A percentile compares a stretch with the other conserved stretches of the same genome.
Conservation (phyloP, 768 basidiomycete genomes). For the Exsudoporus frostii region DNA sequence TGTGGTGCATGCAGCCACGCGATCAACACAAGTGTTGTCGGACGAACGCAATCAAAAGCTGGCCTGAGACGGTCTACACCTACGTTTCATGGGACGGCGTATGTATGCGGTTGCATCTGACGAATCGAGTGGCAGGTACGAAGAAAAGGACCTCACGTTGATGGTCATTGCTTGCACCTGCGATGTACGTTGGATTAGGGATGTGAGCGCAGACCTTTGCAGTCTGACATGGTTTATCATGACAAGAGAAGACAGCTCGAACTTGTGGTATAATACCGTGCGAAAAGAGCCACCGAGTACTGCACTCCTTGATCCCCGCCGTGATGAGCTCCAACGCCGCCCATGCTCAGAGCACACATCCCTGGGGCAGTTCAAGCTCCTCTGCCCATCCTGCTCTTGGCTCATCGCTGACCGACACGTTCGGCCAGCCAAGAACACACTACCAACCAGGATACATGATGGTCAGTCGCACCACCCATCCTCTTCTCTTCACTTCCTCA, state of each 20-base stretch:
- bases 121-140: neutral
- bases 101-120: neutral
- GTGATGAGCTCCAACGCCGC: constrained; percentile 18
- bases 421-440: constrained; percentile 70
- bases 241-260: neutral
- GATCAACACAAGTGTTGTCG: neutral
- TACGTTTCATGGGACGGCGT: neutral
- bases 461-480: constrained; percentile 41
- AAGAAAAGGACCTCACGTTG: neutral
- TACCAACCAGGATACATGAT: constrained; percentile 82
- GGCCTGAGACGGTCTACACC: neutral
- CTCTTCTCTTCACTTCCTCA: neutral
- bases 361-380: constrained; percentile 52
- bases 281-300: neutral
- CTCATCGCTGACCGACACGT: constrained; percentile 59
- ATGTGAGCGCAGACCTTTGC: neutral
- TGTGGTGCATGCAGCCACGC: neutral
- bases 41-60: neutral
- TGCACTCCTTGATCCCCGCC: neutral
- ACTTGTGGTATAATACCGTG: neutral
- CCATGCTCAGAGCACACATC: constrained; percentile 47
- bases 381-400: constrained; percentile 39
- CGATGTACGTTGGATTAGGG: neutral
- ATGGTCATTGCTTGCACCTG: neutral
- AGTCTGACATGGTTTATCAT: neutral